phyloP scores from a whole-genome alignment of 176 grass and related monocot genomes.

The Hsuehochloa calcarea region DNA sequence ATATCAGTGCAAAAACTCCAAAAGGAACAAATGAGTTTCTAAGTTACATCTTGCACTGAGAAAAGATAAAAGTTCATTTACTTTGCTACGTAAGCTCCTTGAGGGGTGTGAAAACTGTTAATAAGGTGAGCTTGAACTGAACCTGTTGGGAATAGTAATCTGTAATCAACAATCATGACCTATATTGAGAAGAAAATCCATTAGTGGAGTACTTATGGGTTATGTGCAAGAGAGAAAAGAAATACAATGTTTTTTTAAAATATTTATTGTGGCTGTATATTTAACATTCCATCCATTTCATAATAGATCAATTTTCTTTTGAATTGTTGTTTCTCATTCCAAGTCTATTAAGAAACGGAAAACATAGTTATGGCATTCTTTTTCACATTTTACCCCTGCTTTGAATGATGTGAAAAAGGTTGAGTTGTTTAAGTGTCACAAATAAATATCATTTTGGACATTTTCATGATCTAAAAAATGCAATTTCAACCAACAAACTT shows the following conservation, averaged over 20 bases:
- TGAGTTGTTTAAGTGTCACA: too few species aligned
- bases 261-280: not conserved
- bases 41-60: not conserved
- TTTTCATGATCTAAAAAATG: too few species aligned
- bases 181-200: not conserved
- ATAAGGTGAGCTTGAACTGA: conserved; percentile 60
- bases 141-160: conserved; percentile 63
- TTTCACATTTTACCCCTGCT: too few species aligned
- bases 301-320: not conserved
- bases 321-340: too few species aligned
- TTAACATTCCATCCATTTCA: not conserved
- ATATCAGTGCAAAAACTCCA: not conserved
- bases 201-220: not conserved
- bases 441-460: too few species aligned
- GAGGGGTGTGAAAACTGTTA: conserved; percentile 72
- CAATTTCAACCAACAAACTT: too few species aligned
- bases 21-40: not conserved
- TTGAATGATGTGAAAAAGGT: too few species aligned
- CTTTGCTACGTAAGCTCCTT: conserved; percentile 58
- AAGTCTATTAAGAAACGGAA: too few species aligned
- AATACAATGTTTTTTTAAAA: not conserved
- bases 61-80: not conserved
- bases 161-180: conserved; percentile 68
- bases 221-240: not conserved
- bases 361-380: too few species aligned